Percentiles rank a stretch among this genome's conserved stretches.
Conservation (phyloP, 1,284 basidiomycete species). For the Earliella scabrosa region DNA sequence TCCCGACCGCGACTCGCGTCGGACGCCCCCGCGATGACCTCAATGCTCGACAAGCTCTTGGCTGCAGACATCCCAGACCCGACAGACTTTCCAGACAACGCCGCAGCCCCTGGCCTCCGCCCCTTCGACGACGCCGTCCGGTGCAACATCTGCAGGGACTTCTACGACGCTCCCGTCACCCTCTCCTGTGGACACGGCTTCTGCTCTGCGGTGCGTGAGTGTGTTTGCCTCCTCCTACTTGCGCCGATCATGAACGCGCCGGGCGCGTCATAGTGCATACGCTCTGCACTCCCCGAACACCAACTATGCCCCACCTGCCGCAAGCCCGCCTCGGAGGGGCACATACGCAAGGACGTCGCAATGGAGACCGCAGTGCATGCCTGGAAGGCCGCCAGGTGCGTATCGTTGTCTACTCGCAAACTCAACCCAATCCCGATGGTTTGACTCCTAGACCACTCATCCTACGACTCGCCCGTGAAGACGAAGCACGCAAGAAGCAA, state of each 20-base stretch:
- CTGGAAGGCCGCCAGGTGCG: constrained; percentile 70
- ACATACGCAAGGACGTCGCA: constrained; percentile 60
- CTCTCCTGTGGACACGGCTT: constrained; percentile 77
- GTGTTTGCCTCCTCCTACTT: not conserved
- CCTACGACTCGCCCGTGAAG: constrained; percentile 23
- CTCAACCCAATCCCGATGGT: not conserved
- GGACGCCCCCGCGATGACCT: not conserved
- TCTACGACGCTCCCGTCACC: constrained; percentile 71
- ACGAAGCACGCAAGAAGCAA: constrained; percentile 9
- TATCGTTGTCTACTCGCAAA: constrained; percentile 1
- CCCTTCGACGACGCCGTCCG: constrained; percentile 65
- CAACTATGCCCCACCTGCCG: constrained; percentile 71
- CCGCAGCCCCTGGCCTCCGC: constrained; percentile 54
- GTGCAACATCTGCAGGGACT: constrained; percentile 73
- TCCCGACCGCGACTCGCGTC: not conserved
- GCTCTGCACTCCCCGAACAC: constrained; percentile 56
- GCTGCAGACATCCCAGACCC: constrained; percentile 58
- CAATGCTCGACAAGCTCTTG: constrained; percentile 12
- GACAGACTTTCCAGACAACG: constrained; percentile 60
- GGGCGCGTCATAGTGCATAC: constrained; percentile 56
- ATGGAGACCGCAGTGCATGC: constrained; percentile 64
- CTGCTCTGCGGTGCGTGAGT: constrained; percentile 66
- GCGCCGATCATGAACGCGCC: not conserved
- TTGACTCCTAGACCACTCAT: constrained; percentile 9
- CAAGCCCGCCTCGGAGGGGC: constrained; percentile 55